phyloP scores from a whole-genome alignment of 805 yeast genomes.

The Kuraishia ogatae region DNA sequence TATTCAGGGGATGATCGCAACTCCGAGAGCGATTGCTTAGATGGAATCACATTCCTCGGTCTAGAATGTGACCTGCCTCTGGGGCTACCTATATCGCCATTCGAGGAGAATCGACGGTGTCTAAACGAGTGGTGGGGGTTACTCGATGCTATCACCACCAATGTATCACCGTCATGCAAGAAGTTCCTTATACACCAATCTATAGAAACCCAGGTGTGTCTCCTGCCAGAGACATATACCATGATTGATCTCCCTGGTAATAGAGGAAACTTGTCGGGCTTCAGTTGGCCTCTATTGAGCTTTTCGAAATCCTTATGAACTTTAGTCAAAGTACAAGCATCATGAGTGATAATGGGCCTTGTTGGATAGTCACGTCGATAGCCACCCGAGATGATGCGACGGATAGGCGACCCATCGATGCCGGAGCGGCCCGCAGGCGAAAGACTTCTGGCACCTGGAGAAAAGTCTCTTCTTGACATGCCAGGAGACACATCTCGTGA shows the following conservation, averaged over 20 bases:
- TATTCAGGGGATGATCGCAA: slow-evolving; percentile 37
- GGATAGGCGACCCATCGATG: not conserved
- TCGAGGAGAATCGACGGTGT: not conserved
- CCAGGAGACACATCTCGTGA: not conserved
- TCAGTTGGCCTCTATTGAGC: slow-evolving; percentile 30
- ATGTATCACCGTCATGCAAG: slow-evolving; percentile 56
- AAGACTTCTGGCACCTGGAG: slow-evolving; percentile 3
- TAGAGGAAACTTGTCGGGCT: slow-evolving; percentile 24
- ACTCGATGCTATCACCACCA: slow-evolving; percentile 53
- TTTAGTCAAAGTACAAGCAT: slow-evolving; percentile 34
- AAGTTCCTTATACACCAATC: slow-evolving; percentile 57
- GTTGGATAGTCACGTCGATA: slow-evolving; percentile 20
- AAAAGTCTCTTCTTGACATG: not conserved
- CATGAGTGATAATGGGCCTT: slow-evolving; percentile 28
- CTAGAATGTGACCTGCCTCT: not conserved
- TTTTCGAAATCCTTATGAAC: slow-evolving; percentile 38
- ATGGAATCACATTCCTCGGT: slow-evolving; percentile 2
- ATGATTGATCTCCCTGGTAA: slow-evolving; percentile 47
- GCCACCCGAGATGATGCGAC: slow-evolving; percentile 2
- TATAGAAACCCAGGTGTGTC: slow-evolving; percentile 75
- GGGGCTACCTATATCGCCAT: not conserved
- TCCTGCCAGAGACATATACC: slow-evolving; percentile 61
- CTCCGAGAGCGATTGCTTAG: slow-evolving; percentile 17
- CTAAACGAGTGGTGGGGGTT: slow-evolving; percentile 11
- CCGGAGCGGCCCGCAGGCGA: not conserved